Evolutionary conservation across 345 rosid genomes (phyloP), one percentile per base, ranked within the genome.

Genomic region (Euclidium syriacum): DNA sequence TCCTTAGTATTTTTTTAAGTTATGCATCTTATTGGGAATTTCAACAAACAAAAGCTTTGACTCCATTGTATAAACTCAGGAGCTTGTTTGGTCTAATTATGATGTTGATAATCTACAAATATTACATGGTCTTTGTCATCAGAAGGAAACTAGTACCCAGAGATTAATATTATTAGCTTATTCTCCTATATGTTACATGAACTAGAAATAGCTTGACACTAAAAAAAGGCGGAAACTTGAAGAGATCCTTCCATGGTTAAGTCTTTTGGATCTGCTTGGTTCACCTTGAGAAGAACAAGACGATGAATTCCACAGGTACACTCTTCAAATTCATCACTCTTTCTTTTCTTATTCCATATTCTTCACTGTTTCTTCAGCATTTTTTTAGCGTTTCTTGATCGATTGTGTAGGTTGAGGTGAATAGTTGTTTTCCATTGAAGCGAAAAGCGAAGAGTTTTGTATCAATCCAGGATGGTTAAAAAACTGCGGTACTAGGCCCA

Each of bases 401-500:
- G 33, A 12, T 18, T 23, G 55, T 47, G 17, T 53, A 19, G 47
- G 58, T 39, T 56, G 79, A 0, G 47, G 44, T 4, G 58, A 32
- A 44, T 62, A 46, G 42, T 32, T 57, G 42, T 32, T 57, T 46
- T 58, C 70, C 30, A 52, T 14, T 20, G 74, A 57, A 27, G 50
- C 3, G 30, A 54, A 70, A 36, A 14, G 18, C 10, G 52, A 33
- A 47, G 68, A 39, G 52, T 29, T 22, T 38, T 54, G 58, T 52
- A 39, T 29, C 40, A 39, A 65, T 40, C 70, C 65, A 40, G 60
- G 70, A 48, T 62, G 52, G 59, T 62, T 43, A 29, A 34, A 30
- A 70, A 33, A 34, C 59, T 56, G 75, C 24, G 70, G 70, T 49
- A 15, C 35, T n/a, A n/a, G n/a, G 5, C 67, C 55, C 66, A 70